Conservation (phyloP, 371 early-diverging fungal species). For the Rhizomucor miehei region DNA sequence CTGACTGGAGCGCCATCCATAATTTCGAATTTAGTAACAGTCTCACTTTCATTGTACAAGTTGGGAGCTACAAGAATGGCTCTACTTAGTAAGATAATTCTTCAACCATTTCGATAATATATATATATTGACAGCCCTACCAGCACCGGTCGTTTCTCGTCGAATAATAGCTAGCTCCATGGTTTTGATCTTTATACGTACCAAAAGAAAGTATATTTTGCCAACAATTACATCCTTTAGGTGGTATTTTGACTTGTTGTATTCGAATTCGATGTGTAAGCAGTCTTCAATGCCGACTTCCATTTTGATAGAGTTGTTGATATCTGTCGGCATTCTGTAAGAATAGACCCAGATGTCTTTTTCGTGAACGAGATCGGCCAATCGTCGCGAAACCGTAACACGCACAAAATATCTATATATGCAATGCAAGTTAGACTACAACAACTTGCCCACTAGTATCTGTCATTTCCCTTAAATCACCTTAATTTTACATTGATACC, state of each 20-base stretch:
- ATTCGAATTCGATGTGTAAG: slow-evolving; percentile 93
- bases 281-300: slow-evolving; percentile 97
- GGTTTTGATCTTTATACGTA: slow-evolving; percentile 98
- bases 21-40: slow-evolving; percentile 97
- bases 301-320: slow-evolving; percentile 91
- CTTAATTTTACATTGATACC: slow-evolving; percentile 90
- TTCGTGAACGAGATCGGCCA: slow-evolving; percentile 72
- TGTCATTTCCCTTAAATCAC: slow-evolving; percentile 34
- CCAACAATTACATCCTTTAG: slow-evolving; percentile 98
- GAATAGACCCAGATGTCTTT: slow-evolving; percentile 90
- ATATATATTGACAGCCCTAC: slow-evolving; percentile 27
- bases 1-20: slow-evolving; percentile 99
- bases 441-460: background rate
- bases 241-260: slow-evolving; percentile 91
- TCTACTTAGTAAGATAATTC: background rate
- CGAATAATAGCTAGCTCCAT: slow-evolving; percentile 98
- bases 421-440: background rate
- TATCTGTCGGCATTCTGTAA: slow-evolving; percentile 82
- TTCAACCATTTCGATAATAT: background rate
- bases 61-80: slow-evolving; percentile 77
- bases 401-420: slow-evolving; percentile 76
- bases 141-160: slow-evolving; percentile 93
- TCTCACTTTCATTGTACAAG: slow-evolving; percentile 97
- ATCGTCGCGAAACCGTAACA: slow-evolving; percentile 76
- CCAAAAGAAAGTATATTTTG: slow-evolving; percentile 96